Conservation (phyloP, 352 stramenopile genomes). For the Globisporangium uncinulatum region DNA sequence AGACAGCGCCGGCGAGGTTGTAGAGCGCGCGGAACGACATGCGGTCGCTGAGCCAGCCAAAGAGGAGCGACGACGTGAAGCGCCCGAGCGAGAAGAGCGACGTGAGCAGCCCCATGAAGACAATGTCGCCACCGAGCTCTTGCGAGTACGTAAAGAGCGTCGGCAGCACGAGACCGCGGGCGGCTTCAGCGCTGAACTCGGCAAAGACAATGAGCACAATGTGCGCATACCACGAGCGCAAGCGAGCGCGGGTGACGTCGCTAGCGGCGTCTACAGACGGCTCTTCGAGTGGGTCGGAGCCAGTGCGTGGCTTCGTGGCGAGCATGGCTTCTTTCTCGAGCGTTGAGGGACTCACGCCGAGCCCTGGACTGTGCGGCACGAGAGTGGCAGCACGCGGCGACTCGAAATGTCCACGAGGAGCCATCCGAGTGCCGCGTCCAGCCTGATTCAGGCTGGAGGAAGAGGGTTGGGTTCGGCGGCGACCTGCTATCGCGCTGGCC, state of each 20-base stretch:
- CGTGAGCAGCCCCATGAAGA: slow-evolving; percentile 51
- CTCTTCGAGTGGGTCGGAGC: not conserved
- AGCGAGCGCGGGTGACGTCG: not conserved
- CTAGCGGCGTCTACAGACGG: not conserved
- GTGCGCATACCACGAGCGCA: slow-evolving; percentile 44
- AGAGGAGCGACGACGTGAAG: slow-evolving; percentile 55
- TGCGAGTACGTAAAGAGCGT: slow-evolving; percentile 65
- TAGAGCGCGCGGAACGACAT: slow-evolving; percentile 58
- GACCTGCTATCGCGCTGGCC: no score
- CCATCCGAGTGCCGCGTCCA: not conserved
- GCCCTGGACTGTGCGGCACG: not conserved
- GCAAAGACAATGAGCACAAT: slow-evolving; percentile 51
- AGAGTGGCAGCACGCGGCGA: not conserved
- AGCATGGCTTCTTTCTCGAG: slow-evolving; percentile 9
- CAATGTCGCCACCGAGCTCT: slow-evolving; percentile 46
- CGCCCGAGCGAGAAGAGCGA: slow-evolving; percentile 55
- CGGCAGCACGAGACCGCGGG: slow-evolving; percentile 54
- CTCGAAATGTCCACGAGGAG: not conserved
- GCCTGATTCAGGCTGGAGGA: no score
- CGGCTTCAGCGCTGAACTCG: slow-evolving; percentile 54
- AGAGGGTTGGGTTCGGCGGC: no score
- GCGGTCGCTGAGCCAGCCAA: slow-evolving; percentile 59
- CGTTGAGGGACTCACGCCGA: not conserved
- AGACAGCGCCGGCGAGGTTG: slow-evolving; percentile 28
- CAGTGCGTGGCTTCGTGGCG: not conserved